A percentile compares a stretch with the other conserved stretches of the same genome.
Evolutionary conservation across 2,329 filamentous ascomycete genomes (phyloP).

Genomic region (Aureobasidium vineae): DNA sequence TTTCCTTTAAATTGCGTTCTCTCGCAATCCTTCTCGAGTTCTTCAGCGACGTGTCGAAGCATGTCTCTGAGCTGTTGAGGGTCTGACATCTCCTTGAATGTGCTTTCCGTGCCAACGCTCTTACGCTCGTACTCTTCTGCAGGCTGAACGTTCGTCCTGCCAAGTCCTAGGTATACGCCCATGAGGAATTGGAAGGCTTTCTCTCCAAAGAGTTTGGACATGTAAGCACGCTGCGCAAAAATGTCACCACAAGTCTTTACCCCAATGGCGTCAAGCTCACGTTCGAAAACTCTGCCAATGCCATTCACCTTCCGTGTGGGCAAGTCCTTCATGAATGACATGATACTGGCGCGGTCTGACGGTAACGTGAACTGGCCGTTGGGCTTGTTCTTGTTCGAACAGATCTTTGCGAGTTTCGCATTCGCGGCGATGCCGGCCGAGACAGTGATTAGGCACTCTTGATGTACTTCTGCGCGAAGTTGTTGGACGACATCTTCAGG

Average conservation of each 20-base stretch:
- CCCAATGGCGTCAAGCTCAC: conserved; percentile 83
- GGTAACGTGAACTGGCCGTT: conserved; percentile 84
- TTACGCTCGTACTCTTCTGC: conserved; percentile 89
- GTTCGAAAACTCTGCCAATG: conserved; percentile 88
- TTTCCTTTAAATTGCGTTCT: conserved; percentile 80
- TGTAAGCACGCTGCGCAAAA: conserved; percentile 68
- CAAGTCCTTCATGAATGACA: conserved; percentile 80
- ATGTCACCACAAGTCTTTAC: conserved; percentile 88
- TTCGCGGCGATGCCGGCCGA: conserved; percentile 95
- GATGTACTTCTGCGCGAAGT: conserved; percentile 72
- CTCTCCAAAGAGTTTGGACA: conserved; percentile 80
- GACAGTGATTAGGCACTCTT: conserved; percentile 78
- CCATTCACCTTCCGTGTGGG: conserved; percentile 91
- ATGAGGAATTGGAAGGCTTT: conserved; percentile 88
- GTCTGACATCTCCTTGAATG: conserved; percentile 76
- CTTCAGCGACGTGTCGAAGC: conserved; percentile 75
- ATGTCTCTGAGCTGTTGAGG: conserved; percentile 69
- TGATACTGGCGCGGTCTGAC: conserved; percentile 69
- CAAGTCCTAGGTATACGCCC: conserved; percentile 79
- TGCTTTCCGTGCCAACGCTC: conserved; percentile 89
- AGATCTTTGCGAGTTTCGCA: conserved; percentile 90
- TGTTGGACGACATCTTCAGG: conserved; percentile 74
- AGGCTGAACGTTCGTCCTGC: conserved; percentile 79
- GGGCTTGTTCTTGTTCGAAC: conserved; percentile 92
- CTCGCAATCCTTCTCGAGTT: conserved; percentile 80